These are phyloP conservation scores for Porogramme epimiltina DNA, from an alignment of 1,284 basidiomycete genomes.

Conservation along the genomic window DNA sequence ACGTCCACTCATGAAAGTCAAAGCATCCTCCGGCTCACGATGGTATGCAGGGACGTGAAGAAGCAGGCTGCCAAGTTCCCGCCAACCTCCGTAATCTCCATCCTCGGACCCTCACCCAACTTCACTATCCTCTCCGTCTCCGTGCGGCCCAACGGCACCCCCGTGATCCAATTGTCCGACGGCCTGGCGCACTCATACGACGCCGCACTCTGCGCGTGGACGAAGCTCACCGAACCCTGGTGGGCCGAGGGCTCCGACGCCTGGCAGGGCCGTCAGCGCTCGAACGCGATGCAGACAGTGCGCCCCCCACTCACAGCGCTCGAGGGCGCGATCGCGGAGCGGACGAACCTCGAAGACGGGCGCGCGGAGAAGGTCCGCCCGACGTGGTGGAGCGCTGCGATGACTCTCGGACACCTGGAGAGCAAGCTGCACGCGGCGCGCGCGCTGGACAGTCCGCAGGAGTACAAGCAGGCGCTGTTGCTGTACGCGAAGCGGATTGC, in stretches of 20 bases:
- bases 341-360: constrained; percentile 35
- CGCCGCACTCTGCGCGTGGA: constrained; percentile 62
- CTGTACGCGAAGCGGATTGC: constrained; percentile 82
- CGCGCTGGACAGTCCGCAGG: constrained; percentile 75
- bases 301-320: constrained; percentile 54
- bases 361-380: constrained; percentile 45
- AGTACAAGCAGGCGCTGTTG: constrained; percentile 77
- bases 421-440: constrained; percentile 73
- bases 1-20: constrained; percentile 26
- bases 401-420: constrained; percentile 86
- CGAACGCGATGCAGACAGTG: constrained; percentile 34
- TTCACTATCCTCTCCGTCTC: constrained; percentile 56
- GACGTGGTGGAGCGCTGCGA: constrained; percentile 76
- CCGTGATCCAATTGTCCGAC: constrained; percentile 74
- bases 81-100: constrained; percentile 60
- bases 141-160: constrained; percentile 77
- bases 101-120: constrained; percentile 59
- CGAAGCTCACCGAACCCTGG: constrained; percentile 77
- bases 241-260: constrained; percentile 79
- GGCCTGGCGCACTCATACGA: constrained; percentile 82
- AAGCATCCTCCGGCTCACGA: background rate
- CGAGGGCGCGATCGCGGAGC: constrained; percentile 58
- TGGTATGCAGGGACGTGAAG: constrained; percentile 65
- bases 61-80: constrained; percentile 63
- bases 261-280: constrained; percentile 74